These are phyloP conservation scores for Mycocentrospora acerina DNA, from an alignment of 2,329 filamentous ascomycete species.

Conservation along the genomic window DNA sequence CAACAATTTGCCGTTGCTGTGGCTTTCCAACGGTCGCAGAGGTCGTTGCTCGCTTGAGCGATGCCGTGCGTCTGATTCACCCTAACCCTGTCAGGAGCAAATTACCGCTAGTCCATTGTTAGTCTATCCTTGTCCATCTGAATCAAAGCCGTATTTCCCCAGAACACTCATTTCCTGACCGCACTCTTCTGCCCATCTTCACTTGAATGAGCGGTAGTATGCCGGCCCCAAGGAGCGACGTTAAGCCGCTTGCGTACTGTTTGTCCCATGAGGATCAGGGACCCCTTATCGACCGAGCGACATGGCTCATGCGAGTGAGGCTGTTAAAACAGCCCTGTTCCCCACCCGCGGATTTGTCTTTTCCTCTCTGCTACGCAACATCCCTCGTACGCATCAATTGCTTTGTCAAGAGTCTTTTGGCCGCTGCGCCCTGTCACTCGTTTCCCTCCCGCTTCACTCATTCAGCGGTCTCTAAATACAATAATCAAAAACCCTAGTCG, in stretches of 20 bases:
- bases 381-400: slow-evolving; percentile 33
- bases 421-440: slow-evolving; percentile 41
- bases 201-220: slow-evolving; percentile 21
- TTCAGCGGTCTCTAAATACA: slow-evolving; percentile 73
- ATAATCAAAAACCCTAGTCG: slow-evolving; percentile 19
- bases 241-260: slow-evolving; percentile 27
- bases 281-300: slow-evolving; percentile 35
- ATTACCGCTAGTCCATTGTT: slow-evolving; percentile 8
- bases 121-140: slow-evolving; percentile 9
- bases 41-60: slow-evolving; percentile 1
- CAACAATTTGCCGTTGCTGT: slow-evolving; percentile 1
- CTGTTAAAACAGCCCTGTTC: slow-evolving; percentile 34
- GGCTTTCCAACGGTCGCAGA: slow-evolving; percentile 1
- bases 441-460: slow-evolving; percentile 69
- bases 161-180: slow-evolving; percentile 10
- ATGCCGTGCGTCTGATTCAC: neutral
- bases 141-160: slow-evolving; percentile 9
- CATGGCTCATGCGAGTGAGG: slow-evolving; percentile 14
- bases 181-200: slow-evolving; percentile 22
- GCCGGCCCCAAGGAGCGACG: slow-evolving; percentile 15
- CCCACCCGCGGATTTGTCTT: slow-evolving; percentile 16
- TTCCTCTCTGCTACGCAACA: slow-evolving; percentile 33
- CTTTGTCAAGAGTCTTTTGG: slow-evolving; percentile 36
- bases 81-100: slow-evolving; percentile 3
- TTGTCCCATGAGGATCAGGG: slow-evolving; percentile 29